Evolutionary conservation across 1,284 basidiomycete genomes (phyloP), one percentile per base, ranked within the genome.

Genomic region (Microbotryum lychnidis-dioicae): DNA sequence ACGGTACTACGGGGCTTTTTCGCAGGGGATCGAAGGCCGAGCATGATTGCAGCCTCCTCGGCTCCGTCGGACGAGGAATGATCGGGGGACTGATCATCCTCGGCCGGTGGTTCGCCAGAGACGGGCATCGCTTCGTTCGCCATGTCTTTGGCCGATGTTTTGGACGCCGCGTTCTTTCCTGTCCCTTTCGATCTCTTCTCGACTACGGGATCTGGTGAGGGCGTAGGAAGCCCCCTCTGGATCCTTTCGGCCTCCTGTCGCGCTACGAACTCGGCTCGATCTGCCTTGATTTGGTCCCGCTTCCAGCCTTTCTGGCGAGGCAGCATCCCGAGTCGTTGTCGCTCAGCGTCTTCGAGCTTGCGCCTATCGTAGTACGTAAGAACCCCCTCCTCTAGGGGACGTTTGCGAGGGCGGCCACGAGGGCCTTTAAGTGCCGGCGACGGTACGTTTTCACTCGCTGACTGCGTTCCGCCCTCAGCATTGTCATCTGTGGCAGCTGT

Each of bases 331-430:
- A 45, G 29, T 14, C 47, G 48, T 33, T 54, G 62, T 37, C 65
- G 50, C 49, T 66, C 63, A 23, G 63, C 63, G 29, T 65, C 57
- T 53, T 67, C 66, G 10, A 50, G 33, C 51, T 69, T 69, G 46
- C 52, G 45, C 20, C 60, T 52, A 54, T 58, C 57, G 53, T 63
- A 63, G 2, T 54, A 52, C 9, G 29, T 58, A 37, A 62, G 54
- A 27, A 44, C 44, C 2, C 53, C 48, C 37, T 59, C 63, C 42
- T 47, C 50, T 27, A 55, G 31, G 20, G 25, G 20, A 18, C 46
- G 48, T 33, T 63, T 56, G 44, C 54, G 45, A 25, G 50, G 50
- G 12, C 61, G 50, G 8, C 65, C 60, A 42, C 18, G 33, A 37
- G 55, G 31, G 21, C 37, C 21, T 20, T 42, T 27, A 27, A 23